Percentiles rank a stretch among this genome's conserved stretches.
phyloP scores from a whole-genome alignment of 331 rosid species.

The Telfairia occidentalis region DNA sequence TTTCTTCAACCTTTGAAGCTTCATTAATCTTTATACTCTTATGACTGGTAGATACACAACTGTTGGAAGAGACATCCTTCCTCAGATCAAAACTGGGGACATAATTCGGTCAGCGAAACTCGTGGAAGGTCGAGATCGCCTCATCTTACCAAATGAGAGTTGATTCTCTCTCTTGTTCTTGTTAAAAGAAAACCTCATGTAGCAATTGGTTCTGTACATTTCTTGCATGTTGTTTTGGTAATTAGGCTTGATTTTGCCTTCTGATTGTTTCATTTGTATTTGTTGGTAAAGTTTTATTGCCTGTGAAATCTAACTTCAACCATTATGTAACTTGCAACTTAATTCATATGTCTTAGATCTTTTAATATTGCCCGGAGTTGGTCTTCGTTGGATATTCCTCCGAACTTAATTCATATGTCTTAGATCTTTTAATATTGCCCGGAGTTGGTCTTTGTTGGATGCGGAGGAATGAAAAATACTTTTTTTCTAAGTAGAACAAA shows the following conservation, averaged over 20 bases:
- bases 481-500: no score
- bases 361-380: background rate
- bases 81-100: constrained; percentile 87
- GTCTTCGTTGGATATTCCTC: background rate
- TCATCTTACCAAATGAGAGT: constrained; percentile 52
- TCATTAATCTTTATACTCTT: background rate
- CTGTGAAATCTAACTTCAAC: background rate
- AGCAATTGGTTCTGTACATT: background rate
- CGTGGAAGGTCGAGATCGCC: constrained; percentile 74
- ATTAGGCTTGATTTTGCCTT: background rate
- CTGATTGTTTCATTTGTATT: background rate
- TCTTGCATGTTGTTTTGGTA: background rate
- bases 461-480: background rate
- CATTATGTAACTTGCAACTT: background rate
- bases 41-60: constrained; percentile 58
- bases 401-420: background rate
- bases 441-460: background rate
- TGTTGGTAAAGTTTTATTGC: background rate
- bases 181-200: constrained; percentile 11
- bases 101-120: constrained; percentile 63
- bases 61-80: constrained; percentile 65
- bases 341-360: background rate
- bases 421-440: background rate
- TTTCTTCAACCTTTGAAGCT: background rate
- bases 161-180: constrained; percentile 24